Evolutionary conservation across 495 filamentous ascomycete species (phyloP).

Genomic region (Entonaema liquescens): DNA sequence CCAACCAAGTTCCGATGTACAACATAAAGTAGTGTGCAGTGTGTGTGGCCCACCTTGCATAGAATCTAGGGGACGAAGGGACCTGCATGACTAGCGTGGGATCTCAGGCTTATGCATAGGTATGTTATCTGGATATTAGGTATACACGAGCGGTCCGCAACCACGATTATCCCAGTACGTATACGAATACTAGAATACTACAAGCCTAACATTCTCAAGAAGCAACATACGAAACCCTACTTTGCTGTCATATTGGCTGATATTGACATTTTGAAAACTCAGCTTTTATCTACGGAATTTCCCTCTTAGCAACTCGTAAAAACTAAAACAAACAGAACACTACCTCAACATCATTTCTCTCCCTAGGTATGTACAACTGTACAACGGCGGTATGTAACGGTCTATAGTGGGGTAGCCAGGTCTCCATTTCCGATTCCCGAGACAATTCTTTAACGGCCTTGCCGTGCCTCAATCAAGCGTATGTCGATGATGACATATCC

Average conservation of each 20-base stretch:
- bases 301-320: neutral
- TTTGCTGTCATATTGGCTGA: no score
- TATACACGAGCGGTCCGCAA: constrained; percentile 6
- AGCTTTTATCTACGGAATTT: neutral
- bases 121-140: neutral
- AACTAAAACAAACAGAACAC: constrained; percentile 17
- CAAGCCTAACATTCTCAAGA: neutral
- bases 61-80: constrained; percentile 34
- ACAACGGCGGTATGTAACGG: constrained; percentile 37
- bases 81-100: constrained; percentile 40
- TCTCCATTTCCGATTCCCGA: constrained; percentile 31
- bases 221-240: neutral
- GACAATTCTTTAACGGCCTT: constrained; percentile 27
- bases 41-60: constrained; percentile 34
- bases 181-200: constrained; percentile 8
- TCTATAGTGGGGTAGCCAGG: constrained; percentile 19
- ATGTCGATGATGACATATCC: constrained; percentile 12
- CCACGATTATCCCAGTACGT: constrained; percentile 30
- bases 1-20: neutral
- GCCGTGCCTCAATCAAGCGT: constrained; percentile 12
- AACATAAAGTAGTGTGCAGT: constrained; percentile 6
- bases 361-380: no score
- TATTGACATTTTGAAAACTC: neutral
- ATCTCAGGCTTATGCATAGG: neutral
- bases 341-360: neutral